Evolutionary conservation across 306 rosid genomes (phyloP), one percentile per base, ranked within the genome.

Genomic region (Trifolium repens): DNA sequence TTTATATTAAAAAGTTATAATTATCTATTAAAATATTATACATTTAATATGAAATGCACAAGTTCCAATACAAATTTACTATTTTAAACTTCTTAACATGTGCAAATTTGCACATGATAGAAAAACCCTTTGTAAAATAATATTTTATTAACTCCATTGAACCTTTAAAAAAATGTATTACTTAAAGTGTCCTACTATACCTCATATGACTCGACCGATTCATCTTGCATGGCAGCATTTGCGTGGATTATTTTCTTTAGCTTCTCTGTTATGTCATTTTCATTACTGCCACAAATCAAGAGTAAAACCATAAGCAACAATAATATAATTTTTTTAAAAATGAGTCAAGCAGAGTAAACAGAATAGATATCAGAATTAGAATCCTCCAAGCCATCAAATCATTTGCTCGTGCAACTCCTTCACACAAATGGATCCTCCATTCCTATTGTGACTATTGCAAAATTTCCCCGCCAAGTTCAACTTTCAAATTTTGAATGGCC

Each of bases 191-290:
- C 57, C 26, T 52, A 44, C 52, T 74, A 64, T 89, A 94, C 98
- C 97, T 79, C 83, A 79, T 39, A 71, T 65, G 93, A 83, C 67
- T 85, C 89, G 57, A 68, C 49, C 71, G 87, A 60, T 60, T 87
- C 88, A 68, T 81, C 89, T 73, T 79, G 81, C 42, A 91, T 71
- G 50, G 1, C 61, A 69, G 94, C 90, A 82, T 90, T 94, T 57
- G 84, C 62, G 81, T 86, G 88, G 80, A 90, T 84, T 70, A 94
- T 91, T 46, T 19, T 71, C 88, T 75, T 90, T 58, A 94, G 84
- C 88, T 90, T 87, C 89, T 83, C 94, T 7, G 98, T 94, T 67
- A 92, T 80, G 78, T 94, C 98, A 84, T 94, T 91, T 88, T 94
- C 98, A 83, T 94, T 90, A 87, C 98, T 91, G 87, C 74, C 81